These are phyloP conservation scores for Papiliotrema nemorosa DNA, from an alignment of 1,284 basidiomycete species.

Conservation along the genomic window DNA sequence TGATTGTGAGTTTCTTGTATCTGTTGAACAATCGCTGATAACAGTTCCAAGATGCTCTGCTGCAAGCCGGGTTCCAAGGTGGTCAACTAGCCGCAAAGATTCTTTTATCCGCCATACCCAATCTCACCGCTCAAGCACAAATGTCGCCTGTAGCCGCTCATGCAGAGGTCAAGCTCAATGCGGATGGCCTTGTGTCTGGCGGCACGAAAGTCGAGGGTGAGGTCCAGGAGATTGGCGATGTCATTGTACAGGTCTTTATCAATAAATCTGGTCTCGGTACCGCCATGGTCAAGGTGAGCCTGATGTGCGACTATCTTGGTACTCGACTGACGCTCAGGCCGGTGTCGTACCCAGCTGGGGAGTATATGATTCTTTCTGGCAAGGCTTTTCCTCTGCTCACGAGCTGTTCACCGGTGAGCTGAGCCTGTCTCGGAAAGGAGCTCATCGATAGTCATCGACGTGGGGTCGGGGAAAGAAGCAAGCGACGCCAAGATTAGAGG, in stretches of 20 bases:
- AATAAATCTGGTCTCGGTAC: constrained; percentile 39
- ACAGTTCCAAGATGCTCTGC: constrained; percentile 30
- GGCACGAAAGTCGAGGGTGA: not conserved
- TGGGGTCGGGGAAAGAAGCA: constrained; percentile 62
- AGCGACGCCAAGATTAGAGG: constrained; percentile 71
- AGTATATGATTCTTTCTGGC: constrained; percentile 40
- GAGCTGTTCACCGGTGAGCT: constrained; percentile 38
- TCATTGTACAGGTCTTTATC: constrained; percentile 40
- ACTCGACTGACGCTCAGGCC: constrained; percentile 15
- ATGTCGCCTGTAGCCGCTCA: not conserved
- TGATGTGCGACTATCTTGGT: constrained; percentile 1
- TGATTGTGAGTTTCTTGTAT: constrained; percentile 31
- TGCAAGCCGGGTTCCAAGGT: constrained; percentile 33
- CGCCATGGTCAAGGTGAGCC: constrained; percentile 38
- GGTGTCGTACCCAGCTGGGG: constrained; percentile 28
- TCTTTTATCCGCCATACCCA: constrained; percentile 25
- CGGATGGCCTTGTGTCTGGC: not conserved
- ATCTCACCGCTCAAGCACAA: constrained; percentile 11
- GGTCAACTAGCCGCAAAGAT: constrained; percentile 37
- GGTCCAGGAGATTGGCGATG: constrained; percentile 14
- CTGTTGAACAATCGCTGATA: not conserved
- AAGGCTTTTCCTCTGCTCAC: constrained; percentile 37
- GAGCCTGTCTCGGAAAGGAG: not conserved
- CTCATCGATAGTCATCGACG: constrained; percentile 59
- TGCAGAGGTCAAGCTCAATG: constrained; percentile 10